These are phyloP conservation scores for Halteria grandinella DNA, from an alignment of 73 alveolate species.

Conservation along the genomic window DNA sequence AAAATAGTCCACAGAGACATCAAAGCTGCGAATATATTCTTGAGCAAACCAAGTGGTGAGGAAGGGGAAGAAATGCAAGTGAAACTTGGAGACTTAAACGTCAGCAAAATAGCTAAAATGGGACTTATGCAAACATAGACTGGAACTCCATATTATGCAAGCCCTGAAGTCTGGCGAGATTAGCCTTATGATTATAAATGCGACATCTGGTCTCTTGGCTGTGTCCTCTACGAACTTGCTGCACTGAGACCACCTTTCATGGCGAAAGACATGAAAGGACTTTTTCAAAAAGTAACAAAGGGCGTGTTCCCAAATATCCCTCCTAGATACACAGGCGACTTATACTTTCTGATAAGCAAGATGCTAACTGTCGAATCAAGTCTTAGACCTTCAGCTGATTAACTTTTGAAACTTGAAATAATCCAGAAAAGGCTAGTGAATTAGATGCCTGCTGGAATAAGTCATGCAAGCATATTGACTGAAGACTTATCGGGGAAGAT, in stretches of 20 bases:
- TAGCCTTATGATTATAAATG: not conserved
- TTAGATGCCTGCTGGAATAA: too few species aligned
- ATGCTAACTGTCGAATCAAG: not conserved
- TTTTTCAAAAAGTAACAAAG: not conserved
- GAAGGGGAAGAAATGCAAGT: constrained; percentile 67
- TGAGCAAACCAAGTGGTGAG: constrained; percentile 49
- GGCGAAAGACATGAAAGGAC: too few species aligned
- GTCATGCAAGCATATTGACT: too few species aligned
- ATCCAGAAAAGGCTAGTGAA: too few species aligned
- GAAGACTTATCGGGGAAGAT: too few species aligned
- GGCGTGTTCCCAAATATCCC: constrained; percentile 3
- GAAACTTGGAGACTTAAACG: constrained; percentile 88
- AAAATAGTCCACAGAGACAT: not conserved
- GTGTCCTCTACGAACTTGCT: too few species aligned
- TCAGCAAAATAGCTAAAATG: too few species aligned
- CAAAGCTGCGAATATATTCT: not conserved
- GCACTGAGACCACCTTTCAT: not conserved
- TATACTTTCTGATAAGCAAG: not conserved
- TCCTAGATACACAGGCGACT: not conserved
- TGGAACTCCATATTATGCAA: too few species aligned
- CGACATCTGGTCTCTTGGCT: constrained; percentile 32
- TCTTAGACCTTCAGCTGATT: not conserved
- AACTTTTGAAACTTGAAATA: not conserved
- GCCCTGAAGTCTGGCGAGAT: not conserved
- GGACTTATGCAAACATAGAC: not conserved